phyloP scores from a whole-genome alignment of 495 filamentous ascomycete genomes.

The Aspergillus wentii region DNA sequence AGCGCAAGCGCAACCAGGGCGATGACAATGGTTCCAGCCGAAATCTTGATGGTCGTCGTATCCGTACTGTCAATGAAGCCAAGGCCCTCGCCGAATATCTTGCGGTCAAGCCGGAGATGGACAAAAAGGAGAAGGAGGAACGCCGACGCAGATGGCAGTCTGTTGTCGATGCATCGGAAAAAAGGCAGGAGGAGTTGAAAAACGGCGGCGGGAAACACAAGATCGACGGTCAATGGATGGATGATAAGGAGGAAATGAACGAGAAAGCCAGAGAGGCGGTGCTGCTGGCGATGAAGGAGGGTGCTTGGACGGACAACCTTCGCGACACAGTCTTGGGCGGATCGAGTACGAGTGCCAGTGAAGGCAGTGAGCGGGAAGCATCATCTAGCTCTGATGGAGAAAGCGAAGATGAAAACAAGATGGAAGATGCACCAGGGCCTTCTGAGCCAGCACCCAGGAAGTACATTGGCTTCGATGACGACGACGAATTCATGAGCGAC shows the following conservation, averaged over 20 bases:
- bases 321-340: conserved; percentile 36
- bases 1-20: conserved; percentile 79
- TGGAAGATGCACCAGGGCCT: conserved; percentile 16
- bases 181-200: conserved; percentile 72
- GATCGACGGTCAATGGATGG: conserved; percentile 87
- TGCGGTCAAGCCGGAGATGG: conserved; percentile 95
- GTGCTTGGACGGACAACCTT: conserved; percentile 46
- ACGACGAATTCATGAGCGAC: conserved; percentile 84
- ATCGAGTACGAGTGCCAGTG: conserved; percentile 48
- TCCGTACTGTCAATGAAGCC: conserved; percentile 89
- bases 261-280: conserved; percentile 85
- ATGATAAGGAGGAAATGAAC: conserved; percentile 80
- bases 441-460: conserved; percentile 30
- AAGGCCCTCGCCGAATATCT: conserved; percentile 93
- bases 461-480: conserved; percentile 86
- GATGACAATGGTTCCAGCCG: conserved; percentile 84
- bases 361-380: conserved; percentile 33
- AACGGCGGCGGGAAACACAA: conserved; percentile 60
- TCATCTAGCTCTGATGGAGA: conserved; percentile 43
- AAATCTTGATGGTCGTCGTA: conserved; percentile 85
- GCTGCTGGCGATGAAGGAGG: conserved; percentile 65
- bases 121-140: conserved; percentile 82
- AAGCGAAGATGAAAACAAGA: conserved; percentile 44
- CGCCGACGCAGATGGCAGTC: conserved; percentile 75
- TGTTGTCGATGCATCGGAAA: conserved; percentile 77